Conservation (phyloP, 352 stramenopile species). For the Phytophthora vignae region DNA sequence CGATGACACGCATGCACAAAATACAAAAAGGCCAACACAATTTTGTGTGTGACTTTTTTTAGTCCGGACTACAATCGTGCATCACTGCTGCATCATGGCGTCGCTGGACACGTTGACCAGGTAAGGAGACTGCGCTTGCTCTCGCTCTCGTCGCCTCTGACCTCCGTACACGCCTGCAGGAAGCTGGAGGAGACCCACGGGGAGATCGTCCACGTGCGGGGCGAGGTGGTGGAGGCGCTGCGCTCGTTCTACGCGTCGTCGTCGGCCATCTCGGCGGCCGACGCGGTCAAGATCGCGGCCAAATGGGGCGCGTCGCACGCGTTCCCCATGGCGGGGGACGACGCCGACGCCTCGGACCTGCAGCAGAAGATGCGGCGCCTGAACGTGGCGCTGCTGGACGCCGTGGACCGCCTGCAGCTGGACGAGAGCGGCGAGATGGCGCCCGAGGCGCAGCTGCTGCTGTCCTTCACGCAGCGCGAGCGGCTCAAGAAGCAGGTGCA, state of each 20-base stretch:
- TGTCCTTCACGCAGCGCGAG: constrained; percentile 69
- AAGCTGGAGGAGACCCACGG: constrained; percentile 74
- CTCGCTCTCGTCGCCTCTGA: not conserved
- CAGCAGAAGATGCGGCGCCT: constrained; percentile 58
- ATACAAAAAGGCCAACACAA: not conserved
- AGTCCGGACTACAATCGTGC: not conserved
- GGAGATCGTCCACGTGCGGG: constrained; percentile 66
- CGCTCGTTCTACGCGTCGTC: constrained; percentile 71
- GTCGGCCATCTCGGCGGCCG: constrained; percentile 64
- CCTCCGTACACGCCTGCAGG: constrained; percentile 22
- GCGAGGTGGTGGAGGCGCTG: constrained; percentile 65
- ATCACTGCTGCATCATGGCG: constrained; percentile 15
- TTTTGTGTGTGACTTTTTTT: not conserved
- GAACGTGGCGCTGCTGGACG: constrained; percentile 50
- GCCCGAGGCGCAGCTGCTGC: constrained; percentile 52
- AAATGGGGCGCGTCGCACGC: constrained; percentile 48
- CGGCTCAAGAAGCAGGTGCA: constrained; percentile 66
- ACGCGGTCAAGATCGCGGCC: constrained; percentile 64
- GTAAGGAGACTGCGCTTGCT: not conserved
- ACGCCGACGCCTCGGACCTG: constrained; percentile 46
- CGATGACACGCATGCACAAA: not conserved
- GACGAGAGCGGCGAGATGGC: constrained; percentile 34
- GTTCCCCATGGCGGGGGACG: constrained; percentile 14
- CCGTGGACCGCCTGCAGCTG: constrained; percentile 64
- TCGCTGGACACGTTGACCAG: constrained; percentile 28